These are phyloP conservation scores for Quercus robur DNA, from an alignment of 306 rosid genomes.

Conservation along the genomic window DNA sequence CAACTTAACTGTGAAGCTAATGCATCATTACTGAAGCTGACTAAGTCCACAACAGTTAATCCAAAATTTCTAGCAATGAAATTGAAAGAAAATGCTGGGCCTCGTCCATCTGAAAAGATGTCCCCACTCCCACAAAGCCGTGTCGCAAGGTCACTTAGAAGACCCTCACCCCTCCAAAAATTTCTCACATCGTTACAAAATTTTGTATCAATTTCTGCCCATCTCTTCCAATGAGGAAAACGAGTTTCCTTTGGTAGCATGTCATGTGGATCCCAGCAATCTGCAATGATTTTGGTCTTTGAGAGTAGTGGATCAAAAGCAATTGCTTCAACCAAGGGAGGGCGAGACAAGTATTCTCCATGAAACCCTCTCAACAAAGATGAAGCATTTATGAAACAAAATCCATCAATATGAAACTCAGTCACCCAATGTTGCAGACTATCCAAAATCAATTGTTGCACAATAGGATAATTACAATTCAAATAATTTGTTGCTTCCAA, in stretches of 20 bases:
- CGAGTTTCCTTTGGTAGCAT: constrained; percentile 39
- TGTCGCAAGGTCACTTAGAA: constrained; percentile 78
- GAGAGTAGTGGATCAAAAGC: constrained; percentile 80
- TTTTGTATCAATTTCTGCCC: constrained; percentile 82
- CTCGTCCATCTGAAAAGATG: constrained; percentile 65
- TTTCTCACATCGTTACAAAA: constrained; percentile 64
- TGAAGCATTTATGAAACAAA: constrained; percentile 84
- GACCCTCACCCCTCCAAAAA: constrained; percentile 68
- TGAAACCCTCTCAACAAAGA: constrained; percentile 52
- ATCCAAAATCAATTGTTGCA: constrained; percentile 76
- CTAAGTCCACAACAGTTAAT: constrained; percentile 78
- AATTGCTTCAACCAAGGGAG: constrained; percentile 87
- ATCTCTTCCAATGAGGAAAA: constrained; percentile 96
- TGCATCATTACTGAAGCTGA: constrained; percentile 62
- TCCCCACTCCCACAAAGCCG: constrained; percentile 95
- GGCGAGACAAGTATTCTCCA: constrained; percentile 70
- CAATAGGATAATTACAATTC: constrained; percentile 78
- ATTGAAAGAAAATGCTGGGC: constrained; percentile 84
- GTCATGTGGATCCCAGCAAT: constrained; percentile 65
- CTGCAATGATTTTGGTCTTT: constrained; percentile 78
- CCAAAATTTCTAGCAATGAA: constrained; percentile 60
- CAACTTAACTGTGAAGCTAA: constrained; percentile 67
- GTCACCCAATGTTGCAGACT: constrained; percentile 81
- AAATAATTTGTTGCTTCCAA: constrained; percentile 38
- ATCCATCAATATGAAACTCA: constrained; percentile 91